Conservation (phyloP, 2,329 filamentous ascomycete species). For the Colletotrichum sp. region DNA sequence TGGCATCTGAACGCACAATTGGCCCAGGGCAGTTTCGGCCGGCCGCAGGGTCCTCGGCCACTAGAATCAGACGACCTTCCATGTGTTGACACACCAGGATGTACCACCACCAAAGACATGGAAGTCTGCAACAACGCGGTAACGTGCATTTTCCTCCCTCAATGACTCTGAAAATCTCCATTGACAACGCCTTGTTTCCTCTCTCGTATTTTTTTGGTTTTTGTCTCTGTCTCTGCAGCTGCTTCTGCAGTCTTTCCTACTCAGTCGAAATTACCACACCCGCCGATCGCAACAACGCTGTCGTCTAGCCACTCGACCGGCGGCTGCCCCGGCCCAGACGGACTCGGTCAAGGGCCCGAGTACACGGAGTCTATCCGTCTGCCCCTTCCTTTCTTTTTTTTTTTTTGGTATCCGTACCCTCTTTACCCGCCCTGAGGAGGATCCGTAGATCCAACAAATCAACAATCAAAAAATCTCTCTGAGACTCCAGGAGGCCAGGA, state of each 20-base stretch:
- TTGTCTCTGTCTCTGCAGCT: not conserved
- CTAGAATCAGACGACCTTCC: not conserved
- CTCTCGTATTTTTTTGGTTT: not conserved
- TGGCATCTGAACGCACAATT: not conserved
- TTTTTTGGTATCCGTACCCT: not conserved
- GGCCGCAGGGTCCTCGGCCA: not conserved
- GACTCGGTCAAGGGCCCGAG: not conserved
- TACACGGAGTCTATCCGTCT: not conserved
- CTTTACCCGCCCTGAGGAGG: not conserved
- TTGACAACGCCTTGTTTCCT: not conserved
- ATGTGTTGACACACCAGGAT: not conserved
- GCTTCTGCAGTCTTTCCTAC: not conserved
- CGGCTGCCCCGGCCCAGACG: not conserved
- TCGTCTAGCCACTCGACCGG: not conserved
- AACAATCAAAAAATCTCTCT: not conserved
- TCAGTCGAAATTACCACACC: not conserved
- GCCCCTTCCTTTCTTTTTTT: not conserved
- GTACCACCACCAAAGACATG: not conserved
- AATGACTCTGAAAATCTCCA: not conserved
- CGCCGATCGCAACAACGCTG: not conserved
- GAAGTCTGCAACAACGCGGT: not conserved
- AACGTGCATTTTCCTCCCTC: not conserved
- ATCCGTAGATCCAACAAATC: not conserved
- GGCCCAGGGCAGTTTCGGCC: not conserved
- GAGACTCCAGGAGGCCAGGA: not conserved